Base-by-base conservation (phyloP, 139 green algal species). In the Spirogloea muscicola region DNA sequence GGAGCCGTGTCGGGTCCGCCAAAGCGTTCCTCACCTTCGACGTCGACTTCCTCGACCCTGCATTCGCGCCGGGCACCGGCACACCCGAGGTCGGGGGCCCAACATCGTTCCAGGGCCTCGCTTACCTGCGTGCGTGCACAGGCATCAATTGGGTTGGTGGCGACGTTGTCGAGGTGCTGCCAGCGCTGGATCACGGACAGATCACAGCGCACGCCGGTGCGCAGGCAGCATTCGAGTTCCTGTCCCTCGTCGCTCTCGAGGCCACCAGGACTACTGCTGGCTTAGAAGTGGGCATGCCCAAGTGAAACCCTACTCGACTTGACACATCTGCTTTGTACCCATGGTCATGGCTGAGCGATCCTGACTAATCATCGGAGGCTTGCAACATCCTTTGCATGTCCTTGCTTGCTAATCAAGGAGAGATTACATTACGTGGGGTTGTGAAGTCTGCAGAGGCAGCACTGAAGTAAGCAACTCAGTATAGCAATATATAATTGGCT, bases 111-210 rank as follows among this genome's bases (percentile, higher is more conserved):
- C 37, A 62, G 34, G 63, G 63, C 25, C 33, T 72, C 16, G 25
- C 37, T 39, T 72, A 72, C 63, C 6, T 72, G 3, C 3, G 39
- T 10, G 27, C 63, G 3, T 63, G 36, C 7, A 72, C 37, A 62
- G 63, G 39, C 6, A 72, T 72, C 6, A 72, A 27, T 5, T 72
- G 63, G 63, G 31, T 72, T 33, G 63, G 63, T 9, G 63, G 3
- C 18, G 63, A 72, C n/a, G 63, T 72, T 6, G 63, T 72, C 9
- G 63, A 72, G 63, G 63, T 72, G 48, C n/a, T 72, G 16, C 63
- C 63, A 62, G 37, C 63, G 33, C 33, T 72, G 39, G 63, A 72
- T 57, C 63, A 60, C 61, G 37, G 38, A 5, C 63, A 72, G 4
- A 72, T 72, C 31, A 72, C 63, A 9, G 63, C 63, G 25, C 63